Base-by-base conservation (phyloP, 2,329 filamentous ascomycete genomes). In the Calonectria fujianensis region DNA sequence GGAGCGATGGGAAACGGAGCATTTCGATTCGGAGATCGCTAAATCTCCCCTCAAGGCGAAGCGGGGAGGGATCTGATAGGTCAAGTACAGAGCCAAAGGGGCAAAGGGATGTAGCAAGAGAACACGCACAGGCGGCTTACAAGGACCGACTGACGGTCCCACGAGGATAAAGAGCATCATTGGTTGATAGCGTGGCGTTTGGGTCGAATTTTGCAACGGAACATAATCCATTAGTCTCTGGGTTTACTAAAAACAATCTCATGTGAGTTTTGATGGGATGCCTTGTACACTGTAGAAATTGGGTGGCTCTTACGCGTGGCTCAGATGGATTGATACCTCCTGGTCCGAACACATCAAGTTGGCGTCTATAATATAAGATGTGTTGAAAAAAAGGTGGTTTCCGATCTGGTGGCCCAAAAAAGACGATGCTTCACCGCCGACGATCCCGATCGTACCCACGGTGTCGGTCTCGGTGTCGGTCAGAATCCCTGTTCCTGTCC, bases 361-460 rank as follows among this genome's bases (percentile, higher is more conserved):
- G 63, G 71, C 57, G 52, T 78, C 73, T 75, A 73, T 73, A 45
- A 52, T 54, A 20, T 66, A 41, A 57, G 61, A 45, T 9, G 29
- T 24, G 24, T 50, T 63, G 24, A 48, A 10, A 27, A 32, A 54
- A 5, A 31, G 32, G 7, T 18, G 20, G n/a, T 35, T 14, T 35
- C 32, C 48, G 31, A 31, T 50, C 29, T 31, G 54, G 39, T 39
- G n/a, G 32, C n/a, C n/a, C 16, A 5, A 16, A 48, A 48, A 48
- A 48, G n/a, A 11, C 31, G 32, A 48, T 32, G 27, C 13, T 70
- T 77, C 67, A 82, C 32, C 79, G 75, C 54, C 80, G 74, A 50
- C 78, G 74, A 70, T 80, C 77, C 69, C 76, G 75, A 72, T 81
- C 78, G 50, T 77, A 51, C 35, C 78, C 78, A 31, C 77, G 78